Evolutionary conservation across 495 filamentous ascomycete genomes (phyloP).

Genomic region (Penicillium desertorum): DNA sequence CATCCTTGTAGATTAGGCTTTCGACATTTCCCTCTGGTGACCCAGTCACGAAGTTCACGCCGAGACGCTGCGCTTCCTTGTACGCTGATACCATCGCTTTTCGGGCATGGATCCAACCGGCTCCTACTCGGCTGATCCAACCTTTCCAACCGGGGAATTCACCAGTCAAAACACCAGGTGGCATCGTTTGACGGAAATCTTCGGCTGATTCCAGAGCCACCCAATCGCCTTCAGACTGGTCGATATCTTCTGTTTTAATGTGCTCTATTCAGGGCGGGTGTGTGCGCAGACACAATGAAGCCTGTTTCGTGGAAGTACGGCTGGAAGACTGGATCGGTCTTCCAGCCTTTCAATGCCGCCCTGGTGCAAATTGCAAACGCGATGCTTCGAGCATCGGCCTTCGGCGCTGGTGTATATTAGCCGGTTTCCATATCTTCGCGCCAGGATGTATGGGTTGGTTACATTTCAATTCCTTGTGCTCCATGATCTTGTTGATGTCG

Average conservation of each 20-base stretch:
- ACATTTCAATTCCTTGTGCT: slow-evolving; percentile 48
- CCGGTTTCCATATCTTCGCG: slow-evolving; percentile 10
- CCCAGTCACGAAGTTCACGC: slow-evolving; percentile 47
- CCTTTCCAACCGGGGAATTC: slow-evolving; percentile 53
- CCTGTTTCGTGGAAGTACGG: slow-evolving; percentile 53
- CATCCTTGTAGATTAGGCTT: slow-evolving; percentile 32
- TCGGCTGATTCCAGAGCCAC: slow-evolving; percentile 33
- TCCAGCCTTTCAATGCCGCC: slow-evolving; percentile 47
- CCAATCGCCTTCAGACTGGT: slow-evolving; percentile 30
- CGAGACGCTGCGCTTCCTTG: slow-evolving; percentile 44
- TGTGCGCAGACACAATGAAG: slow-evolving; percentile 45
- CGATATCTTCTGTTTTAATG: slow-evolving; percentile 37
- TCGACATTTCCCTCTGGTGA: slow-evolving; percentile 36
- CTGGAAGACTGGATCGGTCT: slow-evolving; percentile 46
- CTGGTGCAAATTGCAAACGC: slow-evolving; percentile 38
- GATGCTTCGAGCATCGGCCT: slow-evolving; percentile 31
- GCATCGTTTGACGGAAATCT: slow-evolving; percentile 53
- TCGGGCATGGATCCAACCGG: slow-evolving; percentile 53
- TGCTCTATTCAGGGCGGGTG: slow-evolving; percentile 37
- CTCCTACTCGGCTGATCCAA: slow-evolving; percentile 40
- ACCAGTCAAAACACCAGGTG: slow-evolving; percentile 50
- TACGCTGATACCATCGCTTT: slow-evolving; percentile 48
- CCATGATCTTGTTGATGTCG: slow-evolving; percentile 58
- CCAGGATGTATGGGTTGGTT: neutral
- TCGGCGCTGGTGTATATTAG: slow-evolving; percentile 4